Conservation (phyloP, 169 alveolate genomes). For the Plasmodium knowlesi region DNA sequence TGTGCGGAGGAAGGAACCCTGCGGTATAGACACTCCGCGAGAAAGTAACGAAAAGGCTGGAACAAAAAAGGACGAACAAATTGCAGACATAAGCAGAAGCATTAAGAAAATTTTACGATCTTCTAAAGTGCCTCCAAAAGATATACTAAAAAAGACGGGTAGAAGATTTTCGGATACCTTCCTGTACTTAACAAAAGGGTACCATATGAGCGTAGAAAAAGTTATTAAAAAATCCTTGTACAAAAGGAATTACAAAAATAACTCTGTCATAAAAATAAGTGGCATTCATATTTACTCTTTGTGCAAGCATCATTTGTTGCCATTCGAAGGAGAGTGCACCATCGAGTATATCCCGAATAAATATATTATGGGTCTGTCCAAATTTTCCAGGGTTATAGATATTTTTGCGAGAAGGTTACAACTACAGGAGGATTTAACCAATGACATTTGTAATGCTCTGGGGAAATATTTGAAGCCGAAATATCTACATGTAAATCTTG, state of each 20-base stretch:
- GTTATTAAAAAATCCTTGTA: slow-evolving; percentile 40
- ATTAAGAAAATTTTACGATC: slow-evolving; percentile 17
- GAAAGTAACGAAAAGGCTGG: background rate
- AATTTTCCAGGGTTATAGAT: slow-evolving; percentile 55
- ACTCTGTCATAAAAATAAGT: slow-evolving; percentile 24
- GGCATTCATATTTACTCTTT: slow-evolving; percentile 48
- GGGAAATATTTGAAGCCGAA: slow-evolving; percentile 54
- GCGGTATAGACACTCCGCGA: background rate
- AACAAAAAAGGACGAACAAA: slow-evolving; percentile 4
- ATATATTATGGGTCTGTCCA: slow-evolving; percentile 57
- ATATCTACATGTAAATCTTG: slow-evolving; percentile 32
- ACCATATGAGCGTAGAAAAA: slow-evolving; percentile 19
- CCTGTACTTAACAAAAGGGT: slow-evolving; percentile 51
- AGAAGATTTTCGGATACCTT: slow-evolving; percentile 49
- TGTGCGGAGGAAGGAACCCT: background rate
- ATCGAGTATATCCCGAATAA: slow-evolving; percentile 58
- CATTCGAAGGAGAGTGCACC: slow-evolving; percentile 57
- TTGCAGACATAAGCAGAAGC: slow-evolving; percentile 1
- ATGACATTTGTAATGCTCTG: slow-evolving; percentile 48
- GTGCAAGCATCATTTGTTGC: slow-evolving; percentile 73
- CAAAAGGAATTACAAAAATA: slow-evolving; percentile 55
- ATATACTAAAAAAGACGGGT: slow-evolving; percentile 45
- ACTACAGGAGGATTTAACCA: slow-evolving; percentile 66
- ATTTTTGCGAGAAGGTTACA: slow-evolving; percentile 49
- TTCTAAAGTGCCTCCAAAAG: slow-evolving; percentile 26